These are phyloP conservation scores for Periconia sp. DNA, from an alignment of 2,329 filamentous ascomycete genomes.

Conservation along the genomic window DNA sequence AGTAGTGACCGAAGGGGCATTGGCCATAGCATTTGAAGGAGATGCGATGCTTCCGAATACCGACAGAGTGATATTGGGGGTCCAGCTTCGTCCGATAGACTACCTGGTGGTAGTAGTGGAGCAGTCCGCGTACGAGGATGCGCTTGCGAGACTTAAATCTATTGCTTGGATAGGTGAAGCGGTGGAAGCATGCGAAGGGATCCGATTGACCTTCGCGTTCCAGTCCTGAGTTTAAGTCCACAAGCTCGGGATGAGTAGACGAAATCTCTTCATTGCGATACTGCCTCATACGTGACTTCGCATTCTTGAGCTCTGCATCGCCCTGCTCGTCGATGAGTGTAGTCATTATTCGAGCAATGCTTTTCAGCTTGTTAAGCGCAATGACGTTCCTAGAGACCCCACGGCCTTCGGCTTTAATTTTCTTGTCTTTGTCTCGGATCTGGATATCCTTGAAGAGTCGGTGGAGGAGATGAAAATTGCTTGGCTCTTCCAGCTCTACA, in stretches of 20 bases:
- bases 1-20: constrained; percentile 1
- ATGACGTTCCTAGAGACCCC: constrained; percentile 8
- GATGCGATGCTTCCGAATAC: constrained; percentile 1
- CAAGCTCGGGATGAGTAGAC: constrained; percentile 8
- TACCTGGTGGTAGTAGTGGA: no score
- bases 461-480: constrained; percentile 12
- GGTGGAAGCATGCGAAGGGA: constrained; percentile 7
- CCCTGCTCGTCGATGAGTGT: constrained; percentile 13
- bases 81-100: no score
- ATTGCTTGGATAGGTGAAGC: constrained; percentile 10
- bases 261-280: constrained; percentile 6
- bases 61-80: not conserved
- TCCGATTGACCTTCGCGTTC: not conserved
- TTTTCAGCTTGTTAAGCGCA: constrained; percentile 12
- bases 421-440: constrained; percentile 13
- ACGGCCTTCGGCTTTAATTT: no score
- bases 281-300: constrained; percentile 3
- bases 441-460: constrained; percentile 15
- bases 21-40: not conserved
- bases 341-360: constrained; percentile 16
- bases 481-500: constrained; percentile 7
- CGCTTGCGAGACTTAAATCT: not conserved
- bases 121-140: no score
- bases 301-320: constrained; percentile 11
- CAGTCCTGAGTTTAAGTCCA: not conserved